Conservation (phyloP, 495 filamentous ascomycete genomes). For the Xylona heveae region DNA sequence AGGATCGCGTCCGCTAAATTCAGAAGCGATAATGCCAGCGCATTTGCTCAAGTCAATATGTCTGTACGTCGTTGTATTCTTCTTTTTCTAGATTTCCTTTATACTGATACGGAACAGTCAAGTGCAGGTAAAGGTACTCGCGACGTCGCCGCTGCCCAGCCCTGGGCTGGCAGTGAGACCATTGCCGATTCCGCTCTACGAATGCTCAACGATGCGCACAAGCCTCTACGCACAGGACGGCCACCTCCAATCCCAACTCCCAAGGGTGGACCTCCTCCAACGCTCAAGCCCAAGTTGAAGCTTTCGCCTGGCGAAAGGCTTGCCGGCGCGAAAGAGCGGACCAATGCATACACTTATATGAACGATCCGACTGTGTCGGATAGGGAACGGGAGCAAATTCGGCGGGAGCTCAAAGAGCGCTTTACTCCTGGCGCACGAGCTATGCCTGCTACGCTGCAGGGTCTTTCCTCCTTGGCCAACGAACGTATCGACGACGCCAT, state of each 20-base stretch:
- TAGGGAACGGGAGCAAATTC: constrained; percentile 44
- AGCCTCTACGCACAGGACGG: constrained; percentile 34
- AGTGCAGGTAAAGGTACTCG: constrained; percentile 52
- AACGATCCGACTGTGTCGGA: constrained; percentile 37
- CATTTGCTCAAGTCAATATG: constrained; percentile 44
- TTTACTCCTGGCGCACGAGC: constrained; percentile 51
- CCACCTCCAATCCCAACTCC: constrained; percentile 14
- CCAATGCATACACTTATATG: constrained; percentile 44
- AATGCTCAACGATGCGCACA: constrained; percentile 71
- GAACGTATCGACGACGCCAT: constrained; percentile 91
- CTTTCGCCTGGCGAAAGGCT: constrained; percentile 32
- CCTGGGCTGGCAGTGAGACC: constrained; percentile 64
- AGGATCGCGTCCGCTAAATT: constrained; percentile 53
- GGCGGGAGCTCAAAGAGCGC: constrained; percentile 55
- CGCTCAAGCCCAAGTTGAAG: constrained; percentile 18
- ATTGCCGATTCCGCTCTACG: constrained; percentile 56
- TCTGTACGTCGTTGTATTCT: constrained; percentile 21
- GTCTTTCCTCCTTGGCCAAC: constrained; percentile 67
- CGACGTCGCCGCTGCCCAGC: constrained; percentile 42
- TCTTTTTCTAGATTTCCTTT: constrained; percentile 1
- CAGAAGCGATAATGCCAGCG: constrained; percentile 40
- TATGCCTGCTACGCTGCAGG: constrained; percentile 59
- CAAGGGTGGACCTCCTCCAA: constrained; percentile 22
- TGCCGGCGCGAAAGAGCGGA: constrained; percentile 61
- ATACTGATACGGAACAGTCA: constrained; percentile 13